These are phyloP conservation scores for Candida hungchunana DNA, from an alignment of 805 yeast genomes.

Conservation along the genomic window DNA sequence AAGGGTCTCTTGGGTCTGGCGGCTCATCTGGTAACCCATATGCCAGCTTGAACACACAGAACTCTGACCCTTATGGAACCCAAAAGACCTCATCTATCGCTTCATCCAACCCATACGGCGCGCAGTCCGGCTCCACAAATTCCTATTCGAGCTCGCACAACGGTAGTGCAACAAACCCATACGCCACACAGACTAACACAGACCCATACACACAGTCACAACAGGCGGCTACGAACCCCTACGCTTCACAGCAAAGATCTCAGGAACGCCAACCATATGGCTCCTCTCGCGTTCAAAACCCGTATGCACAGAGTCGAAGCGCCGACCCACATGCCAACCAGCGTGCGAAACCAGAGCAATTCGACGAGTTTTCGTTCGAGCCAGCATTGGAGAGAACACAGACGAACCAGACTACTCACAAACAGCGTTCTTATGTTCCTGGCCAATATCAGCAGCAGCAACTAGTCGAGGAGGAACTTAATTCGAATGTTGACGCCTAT, in stretches of 20 bases:
- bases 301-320: constrained; percentile 2
- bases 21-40: constrained; percentile 15
- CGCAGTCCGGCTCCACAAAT: too few species aligned
- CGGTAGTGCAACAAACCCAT: constrained; percentile 1
- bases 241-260: not conserved
- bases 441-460: constrained; percentile 11
- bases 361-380: constrained; percentile 10
- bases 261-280: constrained; percentile 1
- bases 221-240: constrained; percentile 2
- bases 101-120: constrained; percentile 10
- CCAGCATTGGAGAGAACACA: constrained; percentile 8
- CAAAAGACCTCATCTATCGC: not conserved
- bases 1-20: not conserved
- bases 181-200: not conserved
- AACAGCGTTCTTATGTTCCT: constrained; percentile 6
- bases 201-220: constrained; percentile 1
- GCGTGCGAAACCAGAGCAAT: constrained; percentile 4
- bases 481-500: constrained; percentile 15
- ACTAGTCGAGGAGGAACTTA: constrained; percentile 9
- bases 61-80: constrained; percentile 7
- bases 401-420: constrained; percentile 8
- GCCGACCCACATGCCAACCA: constrained; percentile 7
- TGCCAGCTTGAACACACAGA: constrained; percentile 3
- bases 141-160: not conserved
- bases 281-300: constrained; percentile 7